phyloP scores from a whole-genome alignment of 192 early-diverging fungal species.

The Lobulomyces angularis region DNA sequence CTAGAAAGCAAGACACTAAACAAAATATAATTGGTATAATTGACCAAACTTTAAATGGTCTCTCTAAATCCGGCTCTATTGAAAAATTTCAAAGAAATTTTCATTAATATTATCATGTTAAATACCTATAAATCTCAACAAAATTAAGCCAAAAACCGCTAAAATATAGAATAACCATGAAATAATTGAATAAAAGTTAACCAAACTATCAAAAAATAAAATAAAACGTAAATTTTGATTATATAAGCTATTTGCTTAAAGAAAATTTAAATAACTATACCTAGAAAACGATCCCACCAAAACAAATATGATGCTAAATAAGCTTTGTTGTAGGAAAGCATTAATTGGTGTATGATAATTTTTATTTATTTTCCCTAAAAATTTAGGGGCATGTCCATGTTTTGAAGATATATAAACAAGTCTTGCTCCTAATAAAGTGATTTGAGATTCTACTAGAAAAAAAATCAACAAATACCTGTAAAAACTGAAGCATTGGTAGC shows the following conservation, averaged over 20 bases:
- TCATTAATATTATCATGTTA: too few species aligned
- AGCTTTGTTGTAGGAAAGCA: constrained; percentile 50
- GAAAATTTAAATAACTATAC: too few species aligned
- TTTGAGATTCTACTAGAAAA: too few species aligned
- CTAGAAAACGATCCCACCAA: constrained; percentile 49
- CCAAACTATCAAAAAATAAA: too few species aligned
- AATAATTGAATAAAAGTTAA: constrained; percentile 65
- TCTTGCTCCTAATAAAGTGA: too few species aligned
- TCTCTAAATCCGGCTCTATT: constrained; percentile 49
- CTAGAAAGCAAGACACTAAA: constrained; percentile 40
- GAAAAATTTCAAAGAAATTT: too few species aligned
- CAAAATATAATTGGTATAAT: constrained; percentile 55
- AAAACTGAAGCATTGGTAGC: constrained; percentile 70
- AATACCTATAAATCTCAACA: constrained; percentile 53
- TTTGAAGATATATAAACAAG: constrained; percentile 54
- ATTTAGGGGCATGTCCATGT: constrained; percentile 52
- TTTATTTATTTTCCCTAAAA: constrained; percentile 50
- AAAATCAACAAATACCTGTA: too few species aligned
- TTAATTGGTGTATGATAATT: constrained; percentile 49
- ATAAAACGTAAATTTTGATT: too few species aligned
- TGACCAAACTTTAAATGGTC: constrained; percentile 62
- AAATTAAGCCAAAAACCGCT: constrained; percentile 49
- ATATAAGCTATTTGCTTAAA: too few species aligned
- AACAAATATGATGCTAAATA: constrained; percentile 48
- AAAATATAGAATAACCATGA: constrained; percentile 63